Percentiles rank a stretch among this genome's conserved stretches.
phyloP scores from a whole-genome alignment of 106 monocot species.

The Gastrodia elata region DNA sequence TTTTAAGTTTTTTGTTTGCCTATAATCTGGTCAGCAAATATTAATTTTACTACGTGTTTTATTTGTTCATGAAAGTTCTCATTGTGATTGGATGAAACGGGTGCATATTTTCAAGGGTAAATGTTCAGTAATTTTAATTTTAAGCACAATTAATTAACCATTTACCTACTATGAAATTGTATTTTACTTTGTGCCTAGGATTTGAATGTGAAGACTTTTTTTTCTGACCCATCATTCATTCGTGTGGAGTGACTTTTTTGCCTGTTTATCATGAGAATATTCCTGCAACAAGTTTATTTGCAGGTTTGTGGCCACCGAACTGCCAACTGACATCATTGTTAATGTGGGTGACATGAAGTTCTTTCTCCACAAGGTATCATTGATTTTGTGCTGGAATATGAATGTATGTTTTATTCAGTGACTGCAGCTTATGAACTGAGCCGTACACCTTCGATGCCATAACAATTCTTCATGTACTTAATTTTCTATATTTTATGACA shows the following conservation, averaged over 20 bases:
- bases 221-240: not conserved
- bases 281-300: not conserved
- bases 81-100: not conserved
- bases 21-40: not conserved
- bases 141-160: too few species aligned
- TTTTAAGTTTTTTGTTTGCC: not conserved
- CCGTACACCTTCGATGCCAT: not conserved
- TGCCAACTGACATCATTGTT: conserved; percentile 63
- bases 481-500: not conserved
- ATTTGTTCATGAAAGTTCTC: not conserved
- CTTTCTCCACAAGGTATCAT: conserved; percentile 80
- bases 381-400: not conserved
- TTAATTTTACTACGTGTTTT: not conserved
- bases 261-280: not conserved
- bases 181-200: not conserved
- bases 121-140: not conserved
- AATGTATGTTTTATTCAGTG: not conserved
- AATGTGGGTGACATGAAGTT: conserved; percentile 61
- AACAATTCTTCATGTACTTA: not conserved
- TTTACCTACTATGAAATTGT: too few species aligned
- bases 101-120: not conserved
- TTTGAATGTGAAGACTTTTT: not conserved
- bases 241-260: not conserved
- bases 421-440: not conserved
- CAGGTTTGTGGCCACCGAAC: conserved; percentile 71